A percentile compares a stretch with the other conserved stretches of the same genome.
These are phyloP conservation scores for Apophysomyces elegans DNA, from an alignment of 371 early-diverging fungal species.

Conservation along the genomic window DNA sequence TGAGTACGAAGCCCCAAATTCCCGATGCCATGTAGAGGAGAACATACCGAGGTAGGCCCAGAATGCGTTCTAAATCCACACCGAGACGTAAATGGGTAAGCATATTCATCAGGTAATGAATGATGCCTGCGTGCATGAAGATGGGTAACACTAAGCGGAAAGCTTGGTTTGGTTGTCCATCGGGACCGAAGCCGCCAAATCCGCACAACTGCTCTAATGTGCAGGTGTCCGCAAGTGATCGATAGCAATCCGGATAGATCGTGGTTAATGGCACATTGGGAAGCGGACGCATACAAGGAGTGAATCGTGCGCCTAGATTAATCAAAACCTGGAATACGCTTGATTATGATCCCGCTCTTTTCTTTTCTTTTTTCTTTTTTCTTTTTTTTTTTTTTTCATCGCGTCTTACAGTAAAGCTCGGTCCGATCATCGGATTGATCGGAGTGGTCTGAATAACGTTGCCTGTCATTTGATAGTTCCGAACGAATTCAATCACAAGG, in stretches of 20 bases:
- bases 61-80: slow-evolving; percentile 73
- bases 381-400: slow-evolving; percentile 4
- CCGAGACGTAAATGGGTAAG: slow-evolving; percentile 73
- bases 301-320: slow-evolving; percentile 61
- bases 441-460: slow-evolving; percentile 55
- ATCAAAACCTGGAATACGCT: slow-evolving; percentile 47
- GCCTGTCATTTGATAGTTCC: slow-evolving; percentile 57
- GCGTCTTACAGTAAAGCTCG: slow-evolving; percentile 53
- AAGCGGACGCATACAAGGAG: slow-evolving; percentile 62
- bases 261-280: slow-evolving; percentile 28
- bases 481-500: slow-evolving; percentile 58
- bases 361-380: no score
- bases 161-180: slow-evolving; percentile 68
- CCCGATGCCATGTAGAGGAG: slow-evolving; percentile 79
- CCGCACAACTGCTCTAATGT: slow-evolving; percentile 60
- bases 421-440: slow-evolving; percentile 70
- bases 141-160: slow-evolving; percentile 86
- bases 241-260: slow-evolving; percentile 29
- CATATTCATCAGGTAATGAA: slow-evolving; percentile 83
- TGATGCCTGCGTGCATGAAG: slow-evolving; percentile 84
- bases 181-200: slow-evolving; percentile 47
- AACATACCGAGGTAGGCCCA: slow-evolving; percentile 75
- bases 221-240: slow-evolving; percentile 36
- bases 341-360: no score
- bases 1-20: slow-evolving; percentile 82